Base-by-base conservation (phyloP, 169 alveolate species). In the Cryptosporidium viatorum region DNA sequence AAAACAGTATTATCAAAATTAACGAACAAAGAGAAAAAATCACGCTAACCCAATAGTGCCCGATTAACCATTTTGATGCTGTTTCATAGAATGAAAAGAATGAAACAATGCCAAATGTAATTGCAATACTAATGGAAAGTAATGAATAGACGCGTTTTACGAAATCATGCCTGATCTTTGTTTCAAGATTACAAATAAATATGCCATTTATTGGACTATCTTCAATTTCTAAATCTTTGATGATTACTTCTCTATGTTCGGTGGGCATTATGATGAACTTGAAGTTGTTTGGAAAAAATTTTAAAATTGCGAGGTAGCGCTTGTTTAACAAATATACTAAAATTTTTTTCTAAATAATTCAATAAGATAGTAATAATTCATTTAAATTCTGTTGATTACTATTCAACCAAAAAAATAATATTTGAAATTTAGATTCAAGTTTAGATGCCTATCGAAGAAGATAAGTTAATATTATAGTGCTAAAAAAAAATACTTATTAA, bases 121-220 rank as follows among this genome's bases (percentile, higher is more conserved):
- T 92, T 16, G 93, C 50, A 9, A 95, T 84, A 52, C 94, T 95
- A 14, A 93, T 69, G 23, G 94, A 86, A 21, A 95, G 91, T n/a
- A 95, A 92, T 45, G 92, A 69, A 74, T 94, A 95, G 18, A 95
- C 97, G 71, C 95, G 94, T 65, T 86, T 93, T 35, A 95, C 93
- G 80, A 95, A 95, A 33, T 92, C 97, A 86, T 95, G 96, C 48
- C 96, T 84, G n/a, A 94, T 73, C 31, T 62, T 80, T 14, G 52
- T 73, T 26, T 73, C 86, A 18, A 73, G 33, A 23, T 73, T 52
- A 31, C 70, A 52, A 21, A 73, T 52, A 59, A 31, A 31, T 31
- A 51, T n/a, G 16, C 39, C 14, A 18, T 51, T 26, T 52, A 41
- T 26, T 31, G 16, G 39, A 8, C 5, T 10, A n/a, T 37, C 23